phyloP scores from a whole-genome alignment of 108 stramenopile genomes.

The Tribonema minus region DNA sequence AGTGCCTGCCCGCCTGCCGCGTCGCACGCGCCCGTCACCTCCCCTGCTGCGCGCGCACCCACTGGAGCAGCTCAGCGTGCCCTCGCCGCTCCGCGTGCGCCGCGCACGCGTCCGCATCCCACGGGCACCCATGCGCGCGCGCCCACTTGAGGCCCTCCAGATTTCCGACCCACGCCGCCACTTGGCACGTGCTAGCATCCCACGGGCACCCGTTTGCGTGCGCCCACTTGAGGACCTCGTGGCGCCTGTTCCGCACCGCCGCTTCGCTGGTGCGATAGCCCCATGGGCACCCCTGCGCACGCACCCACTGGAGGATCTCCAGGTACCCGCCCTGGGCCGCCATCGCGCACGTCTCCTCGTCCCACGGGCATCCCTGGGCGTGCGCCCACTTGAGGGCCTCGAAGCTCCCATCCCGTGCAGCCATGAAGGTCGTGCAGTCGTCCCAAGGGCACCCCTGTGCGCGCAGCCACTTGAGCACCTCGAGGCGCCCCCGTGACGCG shows the following conservation, averaged over 20 bases:
- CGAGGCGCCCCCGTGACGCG: conserved; percentile 20
- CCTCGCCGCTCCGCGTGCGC: conserved; percentile 8
- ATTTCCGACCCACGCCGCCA: neutral
- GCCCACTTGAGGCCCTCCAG: conserved; percentile 11
- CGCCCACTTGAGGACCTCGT: conserved; percentile 12
- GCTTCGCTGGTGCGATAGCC: conserved; percentile 5
- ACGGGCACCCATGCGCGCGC: conserved; percentile 8
- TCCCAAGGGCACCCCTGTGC: conserved; percentile 32
- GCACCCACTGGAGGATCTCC: neutral
- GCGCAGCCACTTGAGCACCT: too few species aligned
- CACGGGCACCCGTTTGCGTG: conserved; percentile 14
- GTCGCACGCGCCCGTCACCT: too few species aligned
- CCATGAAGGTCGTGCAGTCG: neutral
- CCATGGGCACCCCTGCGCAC: conserved; percentile 6
- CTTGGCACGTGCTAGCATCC: conserved; percentile 3
- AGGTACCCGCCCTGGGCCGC: conserved; percentile 8
- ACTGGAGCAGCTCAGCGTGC: conserved; percentile 13
- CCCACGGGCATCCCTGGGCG: conserved; percentile 1
- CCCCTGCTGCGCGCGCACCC: too few species aligned
- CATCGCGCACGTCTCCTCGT: conserved; percentile 4
- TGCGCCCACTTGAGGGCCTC: neutral
- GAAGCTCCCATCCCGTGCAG: neutral
- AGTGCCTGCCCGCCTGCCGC: too few species aligned
- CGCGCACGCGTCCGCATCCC: conserved; percentile 10
- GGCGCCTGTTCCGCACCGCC: too few species aligned